phyloP scores from a whole-genome alignment of 768 basidiomycete genomes.

The Coprinopsis strossmayeri region DNA sequence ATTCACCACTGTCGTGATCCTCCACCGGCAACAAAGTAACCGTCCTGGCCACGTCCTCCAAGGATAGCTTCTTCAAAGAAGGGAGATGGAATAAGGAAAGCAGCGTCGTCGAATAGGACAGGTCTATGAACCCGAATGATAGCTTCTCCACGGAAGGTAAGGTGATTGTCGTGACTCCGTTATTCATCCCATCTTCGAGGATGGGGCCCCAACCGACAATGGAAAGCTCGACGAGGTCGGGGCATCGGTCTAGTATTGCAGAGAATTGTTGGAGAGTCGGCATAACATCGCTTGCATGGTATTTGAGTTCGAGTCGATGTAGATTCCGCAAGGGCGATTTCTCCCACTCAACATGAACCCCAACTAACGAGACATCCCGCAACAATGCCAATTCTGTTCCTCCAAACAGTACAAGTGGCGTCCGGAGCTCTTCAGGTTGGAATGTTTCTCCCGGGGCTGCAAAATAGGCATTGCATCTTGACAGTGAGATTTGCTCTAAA shows the following conservation, averaged over 20 bases:
- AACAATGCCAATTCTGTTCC: constrained; percentile 24
- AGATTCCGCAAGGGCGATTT: constrained; percentile 34
- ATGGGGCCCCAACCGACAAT: constrained; percentile 51
- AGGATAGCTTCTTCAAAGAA: constrained; percentile 25
- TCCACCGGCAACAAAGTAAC: constrained; percentile 23
- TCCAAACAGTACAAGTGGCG: constrained; percentile 40
- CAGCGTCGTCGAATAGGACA: constrained; percentile 18
- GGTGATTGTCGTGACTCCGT: constrained; percentile 16
- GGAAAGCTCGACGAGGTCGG: constrained; percentile 33
- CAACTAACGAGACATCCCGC: constrained; percentile 38
- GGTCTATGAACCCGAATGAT: constrained; percentile 27
- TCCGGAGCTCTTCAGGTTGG: constrained; percentile 31
- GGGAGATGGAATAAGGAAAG: constrained; percentile 27
- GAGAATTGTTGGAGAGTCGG: constrained; percentile 43
- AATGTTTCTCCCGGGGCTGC: constrained; percentile 38
- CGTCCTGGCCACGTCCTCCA: constrained; percentile 41
- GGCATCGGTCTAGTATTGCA: constrained; percentile 34
- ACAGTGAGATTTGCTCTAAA: constrained; percentile 36
- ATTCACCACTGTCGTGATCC: constrained; percentile 25
- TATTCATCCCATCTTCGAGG: background rate
- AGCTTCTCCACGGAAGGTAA: constrained; percentile 32
- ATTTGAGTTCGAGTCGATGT: constrained; percentile 44
- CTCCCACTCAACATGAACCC: constrained; percentile 55
- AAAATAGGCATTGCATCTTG: constrained; percentile 55
- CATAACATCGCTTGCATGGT: constrained; percentile 51